Conservation (phyloP, 2,329 filamentous ascomycete genomes). For the Pseudocercospora vitis region DNA sequence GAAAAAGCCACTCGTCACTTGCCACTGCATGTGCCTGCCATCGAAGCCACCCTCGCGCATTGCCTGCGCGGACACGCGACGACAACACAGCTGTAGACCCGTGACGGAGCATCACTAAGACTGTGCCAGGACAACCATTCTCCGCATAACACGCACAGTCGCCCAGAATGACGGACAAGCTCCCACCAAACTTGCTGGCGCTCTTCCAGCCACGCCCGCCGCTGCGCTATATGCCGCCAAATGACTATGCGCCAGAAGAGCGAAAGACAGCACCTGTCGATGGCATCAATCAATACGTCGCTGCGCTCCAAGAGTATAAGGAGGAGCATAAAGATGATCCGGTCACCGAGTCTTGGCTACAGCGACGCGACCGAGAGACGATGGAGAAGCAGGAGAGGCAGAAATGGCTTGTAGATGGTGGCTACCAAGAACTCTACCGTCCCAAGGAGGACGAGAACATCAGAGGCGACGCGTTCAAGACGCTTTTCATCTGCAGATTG, state of each 20-base stretch:
- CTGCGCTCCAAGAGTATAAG: slow-evolving; percentile 74
- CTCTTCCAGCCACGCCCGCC: slow-evolving; percentile 94
- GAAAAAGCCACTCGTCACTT: background rate
- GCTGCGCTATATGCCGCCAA: slow-evolving; percentile 81
- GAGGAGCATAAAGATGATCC: slow-evolving; percentile 47
- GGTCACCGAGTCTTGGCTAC: slow-evolving; percentile 89
- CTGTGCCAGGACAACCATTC: no score
- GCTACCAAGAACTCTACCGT: slow-evolving; percentile 67
- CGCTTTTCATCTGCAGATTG: slow-evolving; percentile 85
- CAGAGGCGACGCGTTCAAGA: slow-evolving; percentile 91
- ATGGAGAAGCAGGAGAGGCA: slow-evolving; percentile 72
- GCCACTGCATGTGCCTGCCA: background rate
- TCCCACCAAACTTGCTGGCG: slow-evolving; percentile 86
- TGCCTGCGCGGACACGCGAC: background rate
- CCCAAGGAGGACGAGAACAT: slow-evolving; percentile 84
- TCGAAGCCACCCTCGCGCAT: background rate
- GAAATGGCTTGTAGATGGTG: slow-evolving; percentile 64
- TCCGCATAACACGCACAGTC: no score
- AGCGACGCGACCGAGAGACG: slow-evolving; percentile 80
- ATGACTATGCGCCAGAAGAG: slow-evolving; percentile 79
- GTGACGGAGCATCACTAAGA: no score
- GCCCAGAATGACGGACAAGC: slow-evolving; percentile 78
- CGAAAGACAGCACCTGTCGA: slow-evolving; percentile 71
- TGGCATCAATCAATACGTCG: slow-evolving; percentile 73
- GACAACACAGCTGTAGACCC: no score